phyloP scores from a whole-genome alignment of 2,329 filamentous ascomycete genomes.

The Plectosphaerella sp. region DNA sequence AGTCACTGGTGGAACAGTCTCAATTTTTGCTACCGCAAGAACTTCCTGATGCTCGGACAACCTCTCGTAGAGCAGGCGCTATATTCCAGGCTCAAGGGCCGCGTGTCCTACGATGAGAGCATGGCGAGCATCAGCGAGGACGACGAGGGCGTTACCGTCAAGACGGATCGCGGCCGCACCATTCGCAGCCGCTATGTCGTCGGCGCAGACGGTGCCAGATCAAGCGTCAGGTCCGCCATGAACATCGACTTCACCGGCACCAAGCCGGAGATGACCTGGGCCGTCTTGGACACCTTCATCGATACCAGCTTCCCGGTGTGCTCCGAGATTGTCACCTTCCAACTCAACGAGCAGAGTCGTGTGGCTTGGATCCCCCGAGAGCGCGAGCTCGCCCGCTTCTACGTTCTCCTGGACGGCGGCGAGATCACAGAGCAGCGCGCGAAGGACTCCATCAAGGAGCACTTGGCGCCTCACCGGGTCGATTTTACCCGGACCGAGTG shows the following conservation, averaged over 20 bases:
- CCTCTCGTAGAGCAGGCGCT: slow-evolving; percentile 37
- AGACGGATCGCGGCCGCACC: slow-evolving; percentile 23
- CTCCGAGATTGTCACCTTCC: slow-evolving; percentile 42
- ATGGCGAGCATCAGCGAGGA: slow-evolving; percentile 25
- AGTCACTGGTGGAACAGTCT: slow-evolving; percentile 43
- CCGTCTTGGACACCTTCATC: slow-evolving; percentile 42
- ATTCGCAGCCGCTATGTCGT: slow-evolving; percentile 37
- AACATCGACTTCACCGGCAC: slow-evolving; percentile 37
- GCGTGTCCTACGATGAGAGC: slow-evolving; percentile 31
- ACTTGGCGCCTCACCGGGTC: slow-evolving; percentile 36
- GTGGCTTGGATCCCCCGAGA: slow-evolving; percentile 46
- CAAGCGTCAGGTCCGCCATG: slow-evolving; percentile 35
- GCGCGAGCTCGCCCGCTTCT: slow-evolving; percentile 41
- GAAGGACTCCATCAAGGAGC: slow-evolving; percentile 35
- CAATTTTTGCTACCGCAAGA: slow-evolving; percentile 38
- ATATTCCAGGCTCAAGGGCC: slow-evolving; percentile 23
- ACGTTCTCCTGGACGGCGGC: slow-evolving; percentile 37
- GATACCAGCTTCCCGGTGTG: slow-evolving; percentile 43
- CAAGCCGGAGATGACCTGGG: slow-evolving; percentile 46
- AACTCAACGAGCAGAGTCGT: slow-evolving; percentile 37
- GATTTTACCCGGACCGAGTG: slow-evolving; percentile 40
- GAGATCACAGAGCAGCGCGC: slow-evolving; percentile 34
- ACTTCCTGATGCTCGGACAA: slow-evolving; percentile 47
- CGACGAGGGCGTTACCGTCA: slow-evolving; percentile 15
- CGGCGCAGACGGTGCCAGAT: slow-evolving; percentile 49